Conservation (phyloP, 1,139 yeast genomes). For the Kluyveromyces sp. region DNA sequence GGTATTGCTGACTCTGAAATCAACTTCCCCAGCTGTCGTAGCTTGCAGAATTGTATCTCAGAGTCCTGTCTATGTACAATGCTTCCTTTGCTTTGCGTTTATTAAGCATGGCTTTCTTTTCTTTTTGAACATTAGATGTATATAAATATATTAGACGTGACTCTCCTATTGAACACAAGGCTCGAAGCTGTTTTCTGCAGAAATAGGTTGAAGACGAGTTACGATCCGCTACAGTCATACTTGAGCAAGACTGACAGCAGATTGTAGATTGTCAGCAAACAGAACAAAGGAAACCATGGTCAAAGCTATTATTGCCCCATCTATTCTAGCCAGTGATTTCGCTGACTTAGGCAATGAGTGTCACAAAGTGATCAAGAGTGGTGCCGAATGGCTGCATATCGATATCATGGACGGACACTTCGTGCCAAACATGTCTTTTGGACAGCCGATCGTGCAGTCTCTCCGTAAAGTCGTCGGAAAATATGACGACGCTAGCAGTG, state of each 20-base stretch:
- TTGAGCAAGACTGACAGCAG: too few relatives aligned
- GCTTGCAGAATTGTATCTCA: too few relatives aligned
- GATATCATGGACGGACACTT: constrained; percentile 99
- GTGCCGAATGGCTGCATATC: constrained; percentile 94
- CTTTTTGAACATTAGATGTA: background rate
- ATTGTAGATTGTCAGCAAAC: too few relatives aligned
- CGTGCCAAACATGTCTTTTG: constrained; percentile 92
- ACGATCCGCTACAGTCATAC: too few relatives aligned
- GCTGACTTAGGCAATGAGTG: constrained; percentile 85
- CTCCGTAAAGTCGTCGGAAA: constrained; percentile 73
- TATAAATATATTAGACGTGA: background rate
- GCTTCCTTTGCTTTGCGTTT: background rate
- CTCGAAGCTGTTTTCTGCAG: background rate
- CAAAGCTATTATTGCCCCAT: constrained; percentile 86
- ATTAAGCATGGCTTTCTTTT: background rate
- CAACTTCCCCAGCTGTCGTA: too few relatives aligned
- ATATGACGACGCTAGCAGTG: constrained; percentile 34
- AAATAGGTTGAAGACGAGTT: too few relatives aligned
- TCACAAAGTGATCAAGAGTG: constrained; percentile 64
- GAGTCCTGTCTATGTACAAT: background rate
- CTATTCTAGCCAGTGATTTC: constrained; percentile 90
- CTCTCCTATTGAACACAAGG: background rate
- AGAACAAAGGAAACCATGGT: constrained; percentile 62
- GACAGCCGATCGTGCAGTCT: constrained; percentile 81
- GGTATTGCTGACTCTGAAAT: too few relatives aligned